These are phyloP conservation scores for Styphnolobium japonicum DNA, from an alignment of 306 rosid species.

Conservation along the genomic window DNA sequence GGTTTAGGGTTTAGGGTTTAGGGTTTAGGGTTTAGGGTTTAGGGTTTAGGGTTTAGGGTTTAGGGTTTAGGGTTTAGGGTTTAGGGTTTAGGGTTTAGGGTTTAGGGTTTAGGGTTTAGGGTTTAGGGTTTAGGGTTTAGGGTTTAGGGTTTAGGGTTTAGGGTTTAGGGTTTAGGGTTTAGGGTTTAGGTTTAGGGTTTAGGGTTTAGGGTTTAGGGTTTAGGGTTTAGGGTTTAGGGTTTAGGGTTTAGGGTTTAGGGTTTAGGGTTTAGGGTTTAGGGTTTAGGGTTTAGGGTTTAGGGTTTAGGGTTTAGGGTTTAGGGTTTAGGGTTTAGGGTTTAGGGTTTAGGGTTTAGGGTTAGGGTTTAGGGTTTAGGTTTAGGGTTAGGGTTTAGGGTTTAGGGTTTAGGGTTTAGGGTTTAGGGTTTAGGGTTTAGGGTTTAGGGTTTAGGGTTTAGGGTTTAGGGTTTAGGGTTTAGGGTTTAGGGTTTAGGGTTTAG, in stretches of 20 bases:
- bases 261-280: not conserved
- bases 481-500: not conserved
- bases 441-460: not conserved
- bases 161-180: not conserved
- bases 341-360: not conserved
- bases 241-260: not conserved
- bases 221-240: not conserved
- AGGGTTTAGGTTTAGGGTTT: not conserved
- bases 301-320: constrained; percentile 6
- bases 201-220: not conserved
- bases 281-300: not conserved
- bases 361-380: not conserved
- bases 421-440: not conserved
- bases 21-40: not conserved
- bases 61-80: constrained; percentile 5
- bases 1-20: not conserved
- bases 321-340: constrained; percentile 10
- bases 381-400: not conserved
- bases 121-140: constrained; percentile 17
- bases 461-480: not conserved
- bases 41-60: not conserved
- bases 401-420: not conserved
- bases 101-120: constrained; percentile 18
- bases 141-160: not conserved
- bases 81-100: constrained; percentile 13